These are phyloP conservation scores for Penicillium canescens DNA, from an alignment of 495 filamentous ascomycete species.

Conservation along the genomic window DNA sequence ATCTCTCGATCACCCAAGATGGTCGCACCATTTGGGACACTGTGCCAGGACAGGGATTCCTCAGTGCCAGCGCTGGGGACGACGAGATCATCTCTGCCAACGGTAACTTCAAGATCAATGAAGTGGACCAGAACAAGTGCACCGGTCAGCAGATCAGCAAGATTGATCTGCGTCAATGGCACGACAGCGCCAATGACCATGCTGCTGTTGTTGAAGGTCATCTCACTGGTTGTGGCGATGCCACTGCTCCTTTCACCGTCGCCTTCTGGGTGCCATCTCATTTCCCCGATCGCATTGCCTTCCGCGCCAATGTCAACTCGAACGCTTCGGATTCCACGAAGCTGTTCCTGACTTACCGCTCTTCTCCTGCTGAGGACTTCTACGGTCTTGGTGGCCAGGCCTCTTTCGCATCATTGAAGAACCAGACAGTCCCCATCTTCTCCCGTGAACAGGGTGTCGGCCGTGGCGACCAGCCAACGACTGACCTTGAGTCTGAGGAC, in stretches of 20 bases:
- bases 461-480: conserved; percentile 28
- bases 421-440: conserved; percentile 28
- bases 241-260: conserved; percentile 12
- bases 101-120: conserved; percentile 26
- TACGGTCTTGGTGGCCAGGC: conserved; percentile 30
- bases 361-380: conserved; percentile 24
- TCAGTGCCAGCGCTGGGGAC: conserved; percentile 21
- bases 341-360: conserved; percentile 22
- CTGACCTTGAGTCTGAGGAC: conserved; percentile 14
- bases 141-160: conserved; percentile 14
- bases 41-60: conserved; percentile 12
- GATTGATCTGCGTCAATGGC: conserved; percentile 5
- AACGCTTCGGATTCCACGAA: conserved; percentile 10
- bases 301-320: conserved; percentile 16
- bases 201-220: conserved; percentile 18
- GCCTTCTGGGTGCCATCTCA: conserved; percentile 19
- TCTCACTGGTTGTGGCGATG: conserved; percentile 19
- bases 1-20: conserved; percentile 8
- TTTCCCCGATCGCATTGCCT: conserved; percentile 22
- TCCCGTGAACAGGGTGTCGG: conserved; percentile 29
- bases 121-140: conserved; percentile 24
- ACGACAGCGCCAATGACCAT: conserved; percentile 13
- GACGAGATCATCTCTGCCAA: conserved; percentile 19
- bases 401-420: conserved; percentile 31
- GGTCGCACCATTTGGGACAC: conserved; percentile 23